Conservation (phyloP, 352 stramenopile species). For the Phytophthora fragariaefolia region DNA sequence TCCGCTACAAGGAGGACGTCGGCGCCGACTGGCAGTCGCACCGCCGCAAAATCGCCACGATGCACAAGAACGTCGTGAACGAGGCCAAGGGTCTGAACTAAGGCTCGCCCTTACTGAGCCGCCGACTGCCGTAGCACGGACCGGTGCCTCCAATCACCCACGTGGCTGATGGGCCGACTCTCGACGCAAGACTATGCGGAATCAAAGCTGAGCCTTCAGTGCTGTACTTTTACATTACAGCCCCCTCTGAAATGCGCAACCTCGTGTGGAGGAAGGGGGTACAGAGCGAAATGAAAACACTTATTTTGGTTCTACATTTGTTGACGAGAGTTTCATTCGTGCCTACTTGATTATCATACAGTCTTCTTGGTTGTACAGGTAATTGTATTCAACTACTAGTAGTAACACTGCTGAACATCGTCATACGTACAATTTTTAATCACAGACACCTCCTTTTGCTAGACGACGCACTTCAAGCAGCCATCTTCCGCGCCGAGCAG, state of each 20-base stretch:
- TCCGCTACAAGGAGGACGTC: constrained; percentile 69
- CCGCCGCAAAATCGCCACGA: constrained; percentile 70
- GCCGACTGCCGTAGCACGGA: not conserved
- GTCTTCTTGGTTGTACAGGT: too few species aligned
- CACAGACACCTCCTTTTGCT: not conserved
- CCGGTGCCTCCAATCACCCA: not conserved
- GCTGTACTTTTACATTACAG: constrained; percentile 44
- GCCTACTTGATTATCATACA: too few species aligned
- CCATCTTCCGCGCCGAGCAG: constrained; percentile 72
- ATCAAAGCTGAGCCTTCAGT: constrained; percentile 13
- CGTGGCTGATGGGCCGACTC: not conserved
- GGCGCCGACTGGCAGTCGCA: constrained; percentile 80
- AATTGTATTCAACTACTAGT: too few species aligned
- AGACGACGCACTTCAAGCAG: constrained; percentile 58
- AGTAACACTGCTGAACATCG: not conserved
- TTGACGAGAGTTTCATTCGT: too few species aligned
- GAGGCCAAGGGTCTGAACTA: constrained; percentile 75
- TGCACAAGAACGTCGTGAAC: constrained; percentile 83
- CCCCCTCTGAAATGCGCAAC: not conserved
- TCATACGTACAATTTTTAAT: constrained; percentile 4
- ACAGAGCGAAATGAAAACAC: constrained; percentile 31
- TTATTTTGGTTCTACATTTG: constrained; percentile 27
- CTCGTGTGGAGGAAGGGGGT: not conserved
- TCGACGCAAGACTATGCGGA: constrained; percentile 7
- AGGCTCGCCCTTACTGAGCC: constrained; percentile 7